A percentile compares a stretch with the other conserved stretches of the same genome.
Conservation (phyloP, 805 yeast genomes). For the Trichomonascus vanleenenianus region DNA sequence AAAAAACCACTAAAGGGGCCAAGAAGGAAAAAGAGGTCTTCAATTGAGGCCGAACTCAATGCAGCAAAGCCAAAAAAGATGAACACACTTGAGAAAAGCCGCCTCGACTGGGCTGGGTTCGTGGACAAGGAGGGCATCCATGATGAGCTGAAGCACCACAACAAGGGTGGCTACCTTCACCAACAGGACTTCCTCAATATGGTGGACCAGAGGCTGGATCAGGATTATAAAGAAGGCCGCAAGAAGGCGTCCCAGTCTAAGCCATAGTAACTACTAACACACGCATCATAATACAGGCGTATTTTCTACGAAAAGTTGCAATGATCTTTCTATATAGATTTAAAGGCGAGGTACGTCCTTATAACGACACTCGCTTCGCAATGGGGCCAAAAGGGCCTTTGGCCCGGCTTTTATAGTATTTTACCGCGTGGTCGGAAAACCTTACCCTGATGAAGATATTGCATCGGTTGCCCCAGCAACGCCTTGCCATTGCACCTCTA, state of each 20-base stretch:
- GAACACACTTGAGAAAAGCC: constrained; percentile 85
- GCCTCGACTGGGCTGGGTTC: constrained; percentile 91
- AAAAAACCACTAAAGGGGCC: constrained; percentile 14
- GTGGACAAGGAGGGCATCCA: constrained; percentile 79
- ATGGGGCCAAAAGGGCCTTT: too few relatives aligned
- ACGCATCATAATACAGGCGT: too few relatives aligned
- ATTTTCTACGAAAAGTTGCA: too few relatives aligned
- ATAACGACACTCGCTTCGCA: too few relatives aligned
- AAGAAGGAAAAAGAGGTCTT: constrained; percentile 56
- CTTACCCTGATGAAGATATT: not conserved
- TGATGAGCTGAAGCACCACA: constrained; percentile 73
- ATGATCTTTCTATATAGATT: too few relatives aligned
- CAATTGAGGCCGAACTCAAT: constrained; percentile 67
- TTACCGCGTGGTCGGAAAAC: too few relatives aligned
- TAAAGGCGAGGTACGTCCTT: too few relatives aligned
- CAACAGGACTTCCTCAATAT: constrained; percentile 82
- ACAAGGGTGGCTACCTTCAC: constrained; percentile 86
- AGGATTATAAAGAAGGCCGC: constrained; percentile 38
- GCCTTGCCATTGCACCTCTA: too few relatives aligned
- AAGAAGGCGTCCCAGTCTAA: constrained; percentile 14
- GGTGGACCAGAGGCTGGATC: constrained; percentile 55
- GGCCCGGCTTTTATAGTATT: too few relatives aligned
- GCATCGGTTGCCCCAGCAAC: too few relatives aligned
- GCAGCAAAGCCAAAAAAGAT: constrained; percentile 67
- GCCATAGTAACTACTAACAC: not conserved